Evolutionary conservation across 306 rosid genomes (phyloP), one percentile per base, ranked within the genome.

Genomic region (Purshia tridentata): DNA sequence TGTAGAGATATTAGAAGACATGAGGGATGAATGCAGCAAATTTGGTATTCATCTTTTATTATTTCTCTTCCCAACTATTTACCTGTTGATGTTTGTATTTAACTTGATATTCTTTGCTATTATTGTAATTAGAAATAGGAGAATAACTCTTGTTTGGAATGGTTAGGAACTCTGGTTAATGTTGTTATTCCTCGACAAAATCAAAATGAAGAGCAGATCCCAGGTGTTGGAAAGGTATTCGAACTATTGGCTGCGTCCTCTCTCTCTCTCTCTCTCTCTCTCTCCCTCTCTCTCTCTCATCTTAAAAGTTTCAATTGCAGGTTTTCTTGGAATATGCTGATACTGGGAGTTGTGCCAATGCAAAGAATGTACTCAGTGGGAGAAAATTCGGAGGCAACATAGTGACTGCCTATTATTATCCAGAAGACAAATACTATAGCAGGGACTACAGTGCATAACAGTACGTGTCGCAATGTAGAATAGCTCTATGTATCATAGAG

Each of bases 21-120:
- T 91, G 97, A 81, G 83, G 68, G 92, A 88, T 72, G 97, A 91
- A 62, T 88, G 97, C 84, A 37, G 92, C 81, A 91, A 91, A 84
- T 91, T 91, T 67, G 97, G 97, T 91, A 83, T 62, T 80, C 81
- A 60, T 72, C 47, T 65, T 51, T 39, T 5, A 44, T 5, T 23
- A 67, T 76, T 57, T 59, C 42, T 67, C 22, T 8, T 39, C 48
- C 46, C 10, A 15, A 53, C 49, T 63, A 39, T n/a, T 52, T 63
- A 20, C 1, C 18, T 19, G 13, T 46, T 35, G 42, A 5, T 55
- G 9, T 19, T 50, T 69, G 6, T 19, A 3, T 45, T n/a, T 5
- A 18, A 0, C 14, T 42, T n/a, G 29, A 23, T 23, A 23, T 23
- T 23, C 29, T 9, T 42, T 42, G 20, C 54, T 6, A 59, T 39